Conservation (phyloP, 345 rosid genomes). For the Anastatica hierochuntica region DNA sequence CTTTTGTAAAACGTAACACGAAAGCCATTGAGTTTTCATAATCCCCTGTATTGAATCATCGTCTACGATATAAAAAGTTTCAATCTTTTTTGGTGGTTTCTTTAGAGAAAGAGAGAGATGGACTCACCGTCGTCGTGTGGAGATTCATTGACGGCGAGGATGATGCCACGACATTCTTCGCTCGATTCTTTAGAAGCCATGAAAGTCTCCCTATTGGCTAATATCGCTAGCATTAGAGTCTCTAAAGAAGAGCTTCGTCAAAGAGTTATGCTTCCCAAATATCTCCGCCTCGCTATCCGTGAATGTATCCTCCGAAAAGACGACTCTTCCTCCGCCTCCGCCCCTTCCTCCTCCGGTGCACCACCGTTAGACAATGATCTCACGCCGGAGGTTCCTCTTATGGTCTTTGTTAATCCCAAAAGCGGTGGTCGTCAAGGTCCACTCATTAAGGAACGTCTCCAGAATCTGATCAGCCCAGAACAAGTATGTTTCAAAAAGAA, state of each 20-base stretch:
- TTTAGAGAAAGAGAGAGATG: background rate
- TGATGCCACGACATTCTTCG: conserved; percentile 43
- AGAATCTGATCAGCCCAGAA: conserved; percentile 62
- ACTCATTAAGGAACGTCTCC: conserved; percentile 55
- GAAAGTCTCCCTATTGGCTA: conserved; percentile 50
- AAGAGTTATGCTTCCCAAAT: conserved; percentile 51
- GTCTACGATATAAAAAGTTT: background rate
- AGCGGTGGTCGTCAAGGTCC: conserved; percentile 91
- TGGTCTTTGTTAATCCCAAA: conserved; percentile 66
- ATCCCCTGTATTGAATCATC: background rate
- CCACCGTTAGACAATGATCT: background rate
- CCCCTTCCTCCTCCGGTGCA: background rate
- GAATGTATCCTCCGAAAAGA: conserved; percentile 49
- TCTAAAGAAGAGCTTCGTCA: conserved; percentile 55
- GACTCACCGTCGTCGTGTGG: background rate
- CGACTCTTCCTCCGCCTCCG: conserved; percentile 16
- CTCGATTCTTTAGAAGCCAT: conserved; percentile 8
- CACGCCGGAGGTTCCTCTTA: conserved; percentile 60
- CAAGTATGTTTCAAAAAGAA: conserved; percentile 33
- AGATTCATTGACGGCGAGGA: background rate
- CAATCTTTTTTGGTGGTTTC: background rate
- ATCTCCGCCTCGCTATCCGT: conserved; percentile 56
- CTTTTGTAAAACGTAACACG: background rate
- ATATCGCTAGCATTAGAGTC: conserved; percentile 58
- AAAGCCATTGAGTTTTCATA: no score